These are phyloP conservation scores for Lodderomyces pseudojiufengensis DNA, from an alignment of 1,139 yeast genomes.

Conservation along the genomic window DNA sequence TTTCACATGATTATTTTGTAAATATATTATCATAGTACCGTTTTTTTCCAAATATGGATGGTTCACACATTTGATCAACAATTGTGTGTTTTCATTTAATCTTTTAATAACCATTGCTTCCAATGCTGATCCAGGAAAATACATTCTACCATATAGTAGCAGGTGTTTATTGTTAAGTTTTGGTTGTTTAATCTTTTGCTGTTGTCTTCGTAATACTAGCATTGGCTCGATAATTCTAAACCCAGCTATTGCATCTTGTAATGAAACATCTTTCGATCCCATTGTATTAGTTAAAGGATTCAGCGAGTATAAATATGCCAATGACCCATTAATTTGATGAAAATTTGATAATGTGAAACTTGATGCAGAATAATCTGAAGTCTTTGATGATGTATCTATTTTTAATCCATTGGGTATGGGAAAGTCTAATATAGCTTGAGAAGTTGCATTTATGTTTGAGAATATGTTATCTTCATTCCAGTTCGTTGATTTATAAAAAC, in stretches of 20 bases:
- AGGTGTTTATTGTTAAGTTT: conserved; percentile 3
- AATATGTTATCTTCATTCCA: conserved; percentile 82
- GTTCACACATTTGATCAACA: conserved; percentile 71
- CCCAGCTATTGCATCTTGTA: conserved; percentile 79
- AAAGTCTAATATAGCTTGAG: conserved; percentile 71
- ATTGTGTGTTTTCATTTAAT: conserved; percentile 55
- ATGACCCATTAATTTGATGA: conserved; percentile 72
- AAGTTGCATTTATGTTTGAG: conserved; percentile 67
- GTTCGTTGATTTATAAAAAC: conserved; percentile 62
- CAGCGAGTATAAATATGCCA: conserved; percentile 77
- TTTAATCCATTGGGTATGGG: conserved; percentile 66
- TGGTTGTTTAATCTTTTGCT: neutral
- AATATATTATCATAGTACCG: conserved; percentile 63
- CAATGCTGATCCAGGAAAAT: conserved; percentile 79
- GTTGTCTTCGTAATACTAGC: conserved; percentile 6
- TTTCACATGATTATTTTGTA: conserved; percentile 65
- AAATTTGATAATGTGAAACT: conserved; percentile 69
- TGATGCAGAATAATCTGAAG: conserved; percentile 70
- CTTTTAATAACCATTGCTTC: conserved; percentile 86
- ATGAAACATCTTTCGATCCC: conserved; percentile 52
- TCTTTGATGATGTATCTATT: conserved; percentile 66
- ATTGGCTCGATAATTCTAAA: conserved; percentile 58
- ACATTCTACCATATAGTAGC: conserved; percentile 71
- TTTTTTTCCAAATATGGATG: conserved; percentile 57
- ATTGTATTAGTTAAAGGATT: conserved; percentile 48